phyloP scores from a whole-genome alignment of 176 grass and related monocot genomes.

The barley (Hordeum vulgare) region MorexV3_pseudomolecules_assembly NC_058523.1:377000571-377001070 shows the following conservation, averaged over 20 bases:
- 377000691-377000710: slow-evolving; percentile 39
- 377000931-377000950: not conserved
- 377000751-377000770: not conserved
- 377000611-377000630: slow-evolving; percentile 61
- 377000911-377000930: not conserved
- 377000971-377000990: not conserved
- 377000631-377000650: slow-evolving; percentile 46
- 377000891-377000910: not conserved
- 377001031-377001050: slow-evolving; percentile 63
- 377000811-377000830: not conserved
- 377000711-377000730: slow-evolving; percentile 72
- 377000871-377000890: not conserved
- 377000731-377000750: slow-evolving; percentile 67
- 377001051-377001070: slow-evolving; percentile 53
- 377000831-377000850: not conserved
- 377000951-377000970: not conserved
- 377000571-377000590: not conserved
- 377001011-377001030: slow-evolving; percentile 39
- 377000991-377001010: not conserved
- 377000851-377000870: not conserved
- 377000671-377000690: slow-evolving; percentile 54
- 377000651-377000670: slow-evolving; percentile 63
- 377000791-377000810: not conserved
- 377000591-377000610: not conserved
- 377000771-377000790: not conserved